These are phyloP conservation scores for Pulveroboletus frians DNA, from an alignment of 768 basidiomycete genomes.

Conservation along the genomic window DNA sequence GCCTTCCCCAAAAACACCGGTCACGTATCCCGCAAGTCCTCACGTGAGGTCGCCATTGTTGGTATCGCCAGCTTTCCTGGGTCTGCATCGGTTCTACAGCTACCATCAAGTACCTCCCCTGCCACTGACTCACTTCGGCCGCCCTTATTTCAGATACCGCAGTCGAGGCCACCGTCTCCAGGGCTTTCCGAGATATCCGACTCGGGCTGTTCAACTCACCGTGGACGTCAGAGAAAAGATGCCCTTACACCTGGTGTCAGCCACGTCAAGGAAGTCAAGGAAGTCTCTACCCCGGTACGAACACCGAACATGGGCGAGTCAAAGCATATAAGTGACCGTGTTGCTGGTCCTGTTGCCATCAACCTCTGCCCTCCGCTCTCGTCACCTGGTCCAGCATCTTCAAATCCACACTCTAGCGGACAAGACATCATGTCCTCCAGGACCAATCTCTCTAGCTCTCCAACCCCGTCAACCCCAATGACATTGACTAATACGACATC, in stretches of 20 bases:
- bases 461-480: constrained; percentile 24
- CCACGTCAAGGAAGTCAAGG: constrained; percentile 25
- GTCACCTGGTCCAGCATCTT: constrained; percentile 23
- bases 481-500: constrained; percentile 24
- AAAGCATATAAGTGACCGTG: constrained; percentile 54
- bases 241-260: constrained; percentile 30
- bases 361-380: constrained; percentile 37
- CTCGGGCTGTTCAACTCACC: constrained; percentile 26
- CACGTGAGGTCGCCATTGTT: constrained; percentile 50
- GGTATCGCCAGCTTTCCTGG: constrained; percentile 36
- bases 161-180: constrained; percentile 31
- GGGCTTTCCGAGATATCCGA: constrained; percentile 29
- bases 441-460: constrained; percentile 20
- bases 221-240: constrained; percentile 31
- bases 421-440: constrained; percentile 28
- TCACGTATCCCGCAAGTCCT: constrained; percentile 40
- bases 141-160: constrained; percentile 35
- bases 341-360: constrained; percentile 59
- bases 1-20: constrained; percentile 27
- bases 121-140: constrained; percentile 31
- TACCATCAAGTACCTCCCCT: constrained; percentile 27
- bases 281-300: constrained; percentile 30
- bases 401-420: constrained; percentile 25
- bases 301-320: constrained; percentile 62
- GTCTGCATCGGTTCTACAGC: constrained; percentile 25